Evolutionary conservation across 345 rosid species (phyloP).

Genomic region (Eucalyptus curtisii): DNA sequence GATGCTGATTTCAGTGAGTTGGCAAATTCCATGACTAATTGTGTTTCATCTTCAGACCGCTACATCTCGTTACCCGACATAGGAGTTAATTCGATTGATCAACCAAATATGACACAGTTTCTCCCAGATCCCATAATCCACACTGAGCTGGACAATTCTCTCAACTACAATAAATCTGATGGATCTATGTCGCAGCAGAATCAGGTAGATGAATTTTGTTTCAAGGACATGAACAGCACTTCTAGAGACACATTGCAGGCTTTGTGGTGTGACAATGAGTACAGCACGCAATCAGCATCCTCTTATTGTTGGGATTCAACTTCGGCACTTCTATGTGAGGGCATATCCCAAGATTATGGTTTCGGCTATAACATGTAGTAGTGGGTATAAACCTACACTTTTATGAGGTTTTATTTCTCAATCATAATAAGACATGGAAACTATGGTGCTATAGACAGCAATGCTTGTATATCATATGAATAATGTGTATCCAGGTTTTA

Average conservation of each 20-base stretch:
- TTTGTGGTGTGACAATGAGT: background rate
- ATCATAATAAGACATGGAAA: background rate
- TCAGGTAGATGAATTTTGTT: slow-evolving; percentile 21
- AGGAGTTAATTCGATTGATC: background rate
- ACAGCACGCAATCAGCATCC: background rate
- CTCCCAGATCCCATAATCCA: background rate
- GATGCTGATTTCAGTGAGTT: background rate
- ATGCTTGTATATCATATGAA: background rate
- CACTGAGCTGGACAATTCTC: background rate
- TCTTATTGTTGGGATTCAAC: background rate
- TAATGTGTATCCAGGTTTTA: background rate
- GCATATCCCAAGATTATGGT: background rate
- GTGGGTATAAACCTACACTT: background rate
- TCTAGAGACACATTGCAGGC: background rate
- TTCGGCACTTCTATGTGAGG: background rate
- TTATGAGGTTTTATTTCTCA: background rate
- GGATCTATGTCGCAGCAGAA: slow-evolving; percentile 13
- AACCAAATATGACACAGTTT: background rate
- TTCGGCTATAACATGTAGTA: background rate
- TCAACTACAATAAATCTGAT: slow-evolving; percentile 7
- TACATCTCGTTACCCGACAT: background rate
- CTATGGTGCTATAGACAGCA: background rate
- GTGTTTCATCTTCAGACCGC: background rate
- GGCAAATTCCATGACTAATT: background rate
- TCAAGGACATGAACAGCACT: slow-evolving; percentile 7